Evolutionary conservation across 352 stramenopile species (phyloP).

Genomic region (Phytophthora agathidicida): DNA sequence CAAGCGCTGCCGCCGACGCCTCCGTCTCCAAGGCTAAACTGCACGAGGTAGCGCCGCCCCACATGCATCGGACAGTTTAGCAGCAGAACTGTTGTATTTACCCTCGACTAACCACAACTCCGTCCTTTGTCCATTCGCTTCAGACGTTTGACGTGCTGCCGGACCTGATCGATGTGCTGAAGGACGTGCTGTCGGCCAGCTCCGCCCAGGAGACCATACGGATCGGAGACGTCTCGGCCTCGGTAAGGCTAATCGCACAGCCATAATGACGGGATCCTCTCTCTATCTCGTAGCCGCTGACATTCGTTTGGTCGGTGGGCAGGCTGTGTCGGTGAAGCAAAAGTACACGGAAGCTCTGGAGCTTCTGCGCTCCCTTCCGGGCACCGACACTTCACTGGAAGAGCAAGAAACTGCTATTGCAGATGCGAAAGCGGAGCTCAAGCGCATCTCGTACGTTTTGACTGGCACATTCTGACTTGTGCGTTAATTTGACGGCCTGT

Average conservation of each 20-base stretch:
- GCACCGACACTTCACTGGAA: constrained; percentile 78
- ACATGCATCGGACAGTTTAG: too few species aligned
- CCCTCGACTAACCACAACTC: background rate
- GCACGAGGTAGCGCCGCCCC: constrained; percentile 47
- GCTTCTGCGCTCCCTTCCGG: constrained; percentile 69
- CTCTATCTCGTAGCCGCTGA: too few species aligned
- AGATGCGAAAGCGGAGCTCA: constrained; percentile 71
- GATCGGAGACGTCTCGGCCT: constrained; percentile 81
- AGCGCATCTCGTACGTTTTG: constrained; percentile 72
- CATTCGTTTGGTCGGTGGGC: background rate
- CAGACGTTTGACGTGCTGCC: constrained; percentile 85
- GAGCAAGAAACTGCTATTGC: constrained; percentile 79
- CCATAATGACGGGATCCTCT: too few species aligned
- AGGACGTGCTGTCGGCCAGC: constrained; percentile 79
- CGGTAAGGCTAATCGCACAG: constrained; percentile 40
- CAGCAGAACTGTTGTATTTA: background rate
- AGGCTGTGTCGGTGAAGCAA: constrained; percentile 79
- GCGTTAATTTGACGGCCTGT: constrained; percentile 13
- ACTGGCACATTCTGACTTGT: too few species aligned
- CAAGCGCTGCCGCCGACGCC: constrained; percentile 29
- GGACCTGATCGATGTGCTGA: constrained; percentile 85
- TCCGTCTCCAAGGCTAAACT: constrained; percentile 73
- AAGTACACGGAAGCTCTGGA: constrained; percentile 78
- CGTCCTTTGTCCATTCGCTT: background rate
- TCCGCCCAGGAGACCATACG: constrained; percentile 79